Evolutionary conservation across 495 filamentous ascomycete species (phyloP), one percentile per base, ranked within the genome.

Genomic region (Cenococcum geophilum): DNA sequence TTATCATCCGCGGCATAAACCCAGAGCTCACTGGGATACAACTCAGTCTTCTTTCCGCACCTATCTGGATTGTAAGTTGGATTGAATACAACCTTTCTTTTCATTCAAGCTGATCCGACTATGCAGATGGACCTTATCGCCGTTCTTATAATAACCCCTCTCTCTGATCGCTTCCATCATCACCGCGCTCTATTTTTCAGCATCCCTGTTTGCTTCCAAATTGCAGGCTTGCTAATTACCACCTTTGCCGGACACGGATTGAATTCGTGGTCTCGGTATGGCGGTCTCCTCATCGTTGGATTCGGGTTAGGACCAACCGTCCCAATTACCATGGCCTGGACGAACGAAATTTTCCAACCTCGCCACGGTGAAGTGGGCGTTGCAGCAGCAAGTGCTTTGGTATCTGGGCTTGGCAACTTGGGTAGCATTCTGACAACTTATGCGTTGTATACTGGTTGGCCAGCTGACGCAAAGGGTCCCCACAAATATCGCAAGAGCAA

Each of bases 251-350:
- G 77, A 20, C 78, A 60, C 14, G 66, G 80, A 25, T 68, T 73
- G 21, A 86, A 86, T 70, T 83, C 86, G 23, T 96, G 91, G 91
- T 83, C 87, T 1, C 82, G 91, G 14, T 96, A 96, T 72, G 88
- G 86, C 40, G 91, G 91, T 1, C 81, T 96, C n/a, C 75, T 96
- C 18, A 84, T 96, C 70, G 85, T 96, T 53, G 91, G 91, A 5
- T 96, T 95, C 72, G 91, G 91, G 4, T 83, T 96, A 5, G 91
- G 91, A 5, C 91, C 91, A 12, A 96, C 91, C 2, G 91, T 96
- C 1, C 91, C 91, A 43, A 89, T 90, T 71, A 89, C 85, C 69
- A 96, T 95, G 90, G 86, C 90, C 58, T 95, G 91, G 91, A 91
- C 91, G 6, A 87, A 82, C 61, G 89, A 95, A 72, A 87, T 95